Percentiles rank a stretch among this genome's conserved stretches.
These are phyloP conservation scores for Rhynchospora pubera DNA, from an alignment of 176 grass and related monocot species.

Conservation along the genomic window DNA sequence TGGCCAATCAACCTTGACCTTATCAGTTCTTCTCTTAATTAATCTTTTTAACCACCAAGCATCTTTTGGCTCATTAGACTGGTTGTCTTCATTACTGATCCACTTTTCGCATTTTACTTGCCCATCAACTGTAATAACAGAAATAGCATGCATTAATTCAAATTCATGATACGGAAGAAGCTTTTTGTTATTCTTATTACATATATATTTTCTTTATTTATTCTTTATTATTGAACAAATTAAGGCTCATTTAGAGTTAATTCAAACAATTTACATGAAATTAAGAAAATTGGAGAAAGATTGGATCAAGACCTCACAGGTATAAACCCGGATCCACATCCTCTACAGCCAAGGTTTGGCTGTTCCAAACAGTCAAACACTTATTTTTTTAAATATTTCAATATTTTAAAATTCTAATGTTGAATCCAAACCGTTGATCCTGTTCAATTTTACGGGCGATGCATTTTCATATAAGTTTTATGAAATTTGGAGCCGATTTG, in stretches of 20 bases:
- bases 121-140: conserved; percentile 66
- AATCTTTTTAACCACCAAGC: conserved; percentile 90
- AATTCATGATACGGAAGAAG: neutral
- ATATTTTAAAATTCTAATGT: no score
- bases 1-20: conserved; percentile 50
- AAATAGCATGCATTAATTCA: neutral
- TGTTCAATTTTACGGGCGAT: no score
- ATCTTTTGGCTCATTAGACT: conserved; percentile 46
- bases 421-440: no score
- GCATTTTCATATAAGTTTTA: no score
- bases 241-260: no score
- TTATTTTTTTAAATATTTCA: no score
- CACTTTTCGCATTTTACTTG: conserved; percentile 89
- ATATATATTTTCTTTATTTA: neutral
- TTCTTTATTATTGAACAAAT: neutral
- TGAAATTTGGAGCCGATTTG: no score
- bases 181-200: neutral
- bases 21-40: conserved; percentile 55
- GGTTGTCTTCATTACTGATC: conserved; percentile 54
- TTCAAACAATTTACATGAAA: neutral
- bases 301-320: no score
- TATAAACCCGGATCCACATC: no score
- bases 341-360: no score
- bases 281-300: neutral
- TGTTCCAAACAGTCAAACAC: no score